Conservation (phyloP, 768 basidiomycete species). For the Dentipellis fragilis region DNA sequence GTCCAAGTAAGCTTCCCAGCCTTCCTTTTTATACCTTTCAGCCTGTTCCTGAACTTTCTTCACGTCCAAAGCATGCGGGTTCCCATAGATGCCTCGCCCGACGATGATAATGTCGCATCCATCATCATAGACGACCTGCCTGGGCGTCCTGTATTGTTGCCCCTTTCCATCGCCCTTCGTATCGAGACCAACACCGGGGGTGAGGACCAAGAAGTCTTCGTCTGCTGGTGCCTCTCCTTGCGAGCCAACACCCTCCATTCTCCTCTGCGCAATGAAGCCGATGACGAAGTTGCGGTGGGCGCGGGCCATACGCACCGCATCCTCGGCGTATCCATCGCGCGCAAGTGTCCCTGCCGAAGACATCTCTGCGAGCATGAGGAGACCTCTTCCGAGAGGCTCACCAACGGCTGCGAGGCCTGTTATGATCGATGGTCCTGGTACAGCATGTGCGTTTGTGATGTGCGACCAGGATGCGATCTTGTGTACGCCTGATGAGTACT, state of each 20-base stretch:
- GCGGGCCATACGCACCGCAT: constrained; percentile 83
- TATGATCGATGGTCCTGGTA: constrained; percentile 59
- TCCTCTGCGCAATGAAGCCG: constrained; percentile 87
- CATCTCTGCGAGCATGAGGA: constrained; percentile 94
- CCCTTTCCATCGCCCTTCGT: constrained; percentile 34
- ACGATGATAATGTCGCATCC: constrained; percentile 98
- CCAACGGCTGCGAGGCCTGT: constrained; percentile 50
- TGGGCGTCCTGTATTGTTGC: constrained; percentile 80
- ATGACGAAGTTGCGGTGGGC: constrained; percentile 79
- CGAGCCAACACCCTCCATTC: constrained; percentile 62
- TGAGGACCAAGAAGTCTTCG: constrained; percentile 84
- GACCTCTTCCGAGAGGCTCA: constrained; percentile 71
- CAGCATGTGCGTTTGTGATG: constrained; percentile 92
- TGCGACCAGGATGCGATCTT: constrained; percentile 94
- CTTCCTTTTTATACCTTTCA: constrained; percentile 73
- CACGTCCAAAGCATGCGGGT: constrained; percentile 33
- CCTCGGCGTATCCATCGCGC: constrained; percentile 71
- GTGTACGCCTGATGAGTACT: constrained; percentile 89
- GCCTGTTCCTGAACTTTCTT: constrained; percentile 56
- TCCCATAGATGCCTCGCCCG: constrained; percentile 87
- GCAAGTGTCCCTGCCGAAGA: constrained; percentile 83
- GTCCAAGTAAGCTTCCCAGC: constrained; percentile 85
- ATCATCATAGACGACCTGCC: constrained; percentile 65
- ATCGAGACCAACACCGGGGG: constrained; percentile 88
- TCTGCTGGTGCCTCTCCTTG: constrained; percentile 7